These are phyloP conservation scores for Lactarius hatsudake DNA, from an alignment of 768 basidiomycete species.

Conservation along the genomic window DNA sequence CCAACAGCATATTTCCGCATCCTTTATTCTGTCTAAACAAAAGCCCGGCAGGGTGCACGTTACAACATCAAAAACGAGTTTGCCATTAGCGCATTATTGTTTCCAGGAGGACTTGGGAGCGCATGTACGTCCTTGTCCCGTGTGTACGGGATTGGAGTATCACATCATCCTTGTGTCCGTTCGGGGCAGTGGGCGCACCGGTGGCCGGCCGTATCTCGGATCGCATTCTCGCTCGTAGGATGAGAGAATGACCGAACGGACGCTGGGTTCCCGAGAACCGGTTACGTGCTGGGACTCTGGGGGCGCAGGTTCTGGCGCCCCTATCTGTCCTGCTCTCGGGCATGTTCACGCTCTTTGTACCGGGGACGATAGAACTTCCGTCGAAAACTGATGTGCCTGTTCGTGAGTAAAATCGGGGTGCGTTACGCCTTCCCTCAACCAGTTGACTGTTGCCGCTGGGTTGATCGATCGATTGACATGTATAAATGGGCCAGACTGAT, in stretches of 20 bases:
- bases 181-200: conserved; percentile 52
- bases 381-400: conserved; percentile 53
- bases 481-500: conserved; percentile 46
- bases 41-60: conserved; percentile 45
- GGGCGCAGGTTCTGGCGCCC: conserved; percentile 50
- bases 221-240: conserved; percentile 38
- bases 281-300: conserved; percentile 49
- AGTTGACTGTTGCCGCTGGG: not conserved
- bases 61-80: conserved; percentile 58
- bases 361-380: conserved; percentile 47
- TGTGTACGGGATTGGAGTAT: not conserved
- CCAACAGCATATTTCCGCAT: not conserved
- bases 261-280: conserved; percentile 70
- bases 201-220: conserved; percentile 61
- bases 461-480: not conserved
- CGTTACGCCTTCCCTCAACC: conserved; percentile 21
- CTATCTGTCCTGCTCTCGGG: conserved; percentile 50
- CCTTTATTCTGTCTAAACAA: not conserved
- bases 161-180: not conserved
- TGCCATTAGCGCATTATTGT: conserved; percentile 56
- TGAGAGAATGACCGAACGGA: conserved; percentile 51
- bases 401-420: conserved; percentile 64
- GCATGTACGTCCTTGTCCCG: conserved; percentile 42
- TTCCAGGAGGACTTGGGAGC: conserved; percentile 59
- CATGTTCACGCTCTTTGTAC: conserved; percentile 49